These are phyloP conservation scores for Azolla pinnata DNA, from an alignment of 75 land plant genomes.

Conservation along the genomic window DNA sequence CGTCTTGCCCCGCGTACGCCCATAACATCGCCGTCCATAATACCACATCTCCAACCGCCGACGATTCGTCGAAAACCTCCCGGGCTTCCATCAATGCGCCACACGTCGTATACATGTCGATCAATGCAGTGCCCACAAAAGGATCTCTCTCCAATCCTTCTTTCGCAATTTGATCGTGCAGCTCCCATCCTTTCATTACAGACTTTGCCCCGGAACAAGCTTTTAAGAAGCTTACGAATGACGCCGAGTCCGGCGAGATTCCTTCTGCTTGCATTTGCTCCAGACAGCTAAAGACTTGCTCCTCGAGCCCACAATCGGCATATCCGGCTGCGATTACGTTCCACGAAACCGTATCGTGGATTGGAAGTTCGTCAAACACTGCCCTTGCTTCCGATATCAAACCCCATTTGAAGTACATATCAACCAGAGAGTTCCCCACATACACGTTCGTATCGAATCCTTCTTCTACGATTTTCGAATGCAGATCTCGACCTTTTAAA, in stretches of 20 bases:
- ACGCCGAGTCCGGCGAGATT: slow-evolving; percentile 28
- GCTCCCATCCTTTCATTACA: slow-evolving; percentile 26
- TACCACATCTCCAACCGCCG: slow-evolving; percentile 36
- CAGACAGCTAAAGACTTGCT: slow-evolving; percentile 14
- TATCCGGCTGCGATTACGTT: slow-evolving; percentile 51
- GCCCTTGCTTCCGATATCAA: slow-evolving; percentile 23
- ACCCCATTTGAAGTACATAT: slow-evolving; percentile 49
- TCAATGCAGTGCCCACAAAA: slow-evolving; percentile 34
- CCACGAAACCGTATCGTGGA: slow-evolving; percentile 39
- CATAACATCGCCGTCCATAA: slow-evolving; percentile 61
- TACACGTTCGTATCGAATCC: slow-evolving; percentile 14
- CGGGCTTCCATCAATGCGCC: slow-evolving; percentile 29
- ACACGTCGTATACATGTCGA: slow-evolving; percentile 41
- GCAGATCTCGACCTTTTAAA: slow-evolving; percentile 40
- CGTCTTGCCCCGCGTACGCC: slow-evolving; percentile 43
- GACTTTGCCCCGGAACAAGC: slow-evolving; percentile 27
- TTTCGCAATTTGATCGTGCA: slow-evolving; percentile 39
- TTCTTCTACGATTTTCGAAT: slow-evolving; percentile 28
- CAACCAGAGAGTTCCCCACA: slow-evolving; percentile 48
- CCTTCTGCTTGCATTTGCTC: slow-evolving; percentile 23
- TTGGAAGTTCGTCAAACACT: slow-evolving; percentile 24
- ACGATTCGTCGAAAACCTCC: slow-evolving; percentile 33
- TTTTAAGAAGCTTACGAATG: slow-evolving; percentile 42
- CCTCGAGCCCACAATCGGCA: slow-evolving; percentile 17
- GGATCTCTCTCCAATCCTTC: slow-evolving; percentile 23